These are phyloP conservation scores for Wickerhamiella kurtzmanii DNA, from an alignment of 805 yeast genomes.

Conservation along the genomic window DNA sequence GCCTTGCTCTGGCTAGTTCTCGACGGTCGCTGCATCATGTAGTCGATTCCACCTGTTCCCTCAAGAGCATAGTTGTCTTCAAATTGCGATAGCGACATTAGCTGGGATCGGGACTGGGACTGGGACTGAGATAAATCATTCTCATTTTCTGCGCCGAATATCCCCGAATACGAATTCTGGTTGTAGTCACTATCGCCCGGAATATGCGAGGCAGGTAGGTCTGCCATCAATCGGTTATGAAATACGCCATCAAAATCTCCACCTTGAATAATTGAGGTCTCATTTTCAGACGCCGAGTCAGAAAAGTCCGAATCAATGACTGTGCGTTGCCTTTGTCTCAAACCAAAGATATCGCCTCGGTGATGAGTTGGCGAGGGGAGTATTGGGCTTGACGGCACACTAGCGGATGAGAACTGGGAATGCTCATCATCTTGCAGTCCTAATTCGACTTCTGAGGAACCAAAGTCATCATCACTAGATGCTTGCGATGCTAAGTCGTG, in stretches of 20 bases:
- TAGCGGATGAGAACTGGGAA: neutral
- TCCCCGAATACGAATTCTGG: neutral
- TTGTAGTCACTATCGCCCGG: neutral
- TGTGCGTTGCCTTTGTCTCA: neutral
- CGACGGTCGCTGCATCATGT: conserved; percentile 5
- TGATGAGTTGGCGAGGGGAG: too few relatives aligned
- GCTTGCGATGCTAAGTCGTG: neutral
- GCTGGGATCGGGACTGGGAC: conserved; percentile 4
- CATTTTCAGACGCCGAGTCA: conserved; percentile 4
- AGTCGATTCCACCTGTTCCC: conserved; percentile 3
- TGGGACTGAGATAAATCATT: conserved; percentile 1
- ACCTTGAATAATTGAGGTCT: neutral
- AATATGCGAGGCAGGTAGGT: neutral
- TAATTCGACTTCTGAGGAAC: neutral
- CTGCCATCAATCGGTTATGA: neutral
- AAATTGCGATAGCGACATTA: neutral
- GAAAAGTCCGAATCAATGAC: conserved; percentile 5
- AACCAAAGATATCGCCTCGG: neutral
- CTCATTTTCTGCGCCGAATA: neutral
- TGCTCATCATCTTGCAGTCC: neutral
- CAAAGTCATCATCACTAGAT: neutral
- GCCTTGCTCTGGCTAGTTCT: too few relatives aligned
- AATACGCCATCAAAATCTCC: neutral
- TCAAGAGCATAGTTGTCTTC: neutral
- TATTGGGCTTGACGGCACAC: neutral